Conservation (phyloP, 805 yeast species). For the Ogataea zsoltii region DNA sequence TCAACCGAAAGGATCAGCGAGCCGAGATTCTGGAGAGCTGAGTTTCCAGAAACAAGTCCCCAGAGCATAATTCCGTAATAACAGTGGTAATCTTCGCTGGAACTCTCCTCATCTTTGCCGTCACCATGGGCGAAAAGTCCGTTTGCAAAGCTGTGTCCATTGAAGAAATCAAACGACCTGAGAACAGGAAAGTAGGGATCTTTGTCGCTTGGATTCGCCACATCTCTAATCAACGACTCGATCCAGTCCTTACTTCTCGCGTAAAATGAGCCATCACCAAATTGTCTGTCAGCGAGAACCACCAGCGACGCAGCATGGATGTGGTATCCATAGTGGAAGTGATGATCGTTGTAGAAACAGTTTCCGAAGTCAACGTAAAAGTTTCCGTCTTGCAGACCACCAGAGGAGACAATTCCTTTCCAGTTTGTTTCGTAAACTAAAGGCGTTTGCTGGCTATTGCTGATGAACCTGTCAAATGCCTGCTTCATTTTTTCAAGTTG, state of each 20-base stretch:
- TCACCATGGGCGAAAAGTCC: slow-evolving; percentile 64
- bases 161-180: slow-evolving; percentile 68
- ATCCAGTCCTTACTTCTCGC: slow-evolving; percentile 53
- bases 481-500: slow-evolving; percentile 59
- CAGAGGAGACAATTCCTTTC: slow-evolving; percentile 76
- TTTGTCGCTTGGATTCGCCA: slow-evolving; percentile 56
- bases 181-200: slow-evolving; percentile 63
- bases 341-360: slow-evolving; percentile 81
- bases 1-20: slow-evolving; percentile 59
- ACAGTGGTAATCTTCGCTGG: slow-evolving; percentile 71
- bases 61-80: slow-evolving; percentile 70
- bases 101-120: slow-evolving; percentile 71
- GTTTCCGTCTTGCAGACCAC: slow-evolving; percentile 43
- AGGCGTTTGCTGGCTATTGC: slow-evolving; percentile 70
- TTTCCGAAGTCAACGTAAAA: slow-evolving; percentile 60
- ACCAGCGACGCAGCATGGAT: slow-evolving; percentile 81
- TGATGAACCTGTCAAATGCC: slow-evolving; percentile 69
- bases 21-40: slow-evolving; percentile 52
- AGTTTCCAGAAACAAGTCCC: slow-evolving; percentile 59
- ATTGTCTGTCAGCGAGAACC: slow-evolving; percentile 58
- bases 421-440: slow-evolving; percentile 77
- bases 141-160: slow-evolving; percentile 76
- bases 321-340: slow-evolving; percentile 84
- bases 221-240: slow-evolving; percentile 63
- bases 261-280: slow-evolving; percentile 54